A percentile compares a stretch with the other conserved stretches of the same genome.
Evolutionary conservation across 75 land plant species (phyloP).

Genomic region (Sequoia sempervirens): DNA sequence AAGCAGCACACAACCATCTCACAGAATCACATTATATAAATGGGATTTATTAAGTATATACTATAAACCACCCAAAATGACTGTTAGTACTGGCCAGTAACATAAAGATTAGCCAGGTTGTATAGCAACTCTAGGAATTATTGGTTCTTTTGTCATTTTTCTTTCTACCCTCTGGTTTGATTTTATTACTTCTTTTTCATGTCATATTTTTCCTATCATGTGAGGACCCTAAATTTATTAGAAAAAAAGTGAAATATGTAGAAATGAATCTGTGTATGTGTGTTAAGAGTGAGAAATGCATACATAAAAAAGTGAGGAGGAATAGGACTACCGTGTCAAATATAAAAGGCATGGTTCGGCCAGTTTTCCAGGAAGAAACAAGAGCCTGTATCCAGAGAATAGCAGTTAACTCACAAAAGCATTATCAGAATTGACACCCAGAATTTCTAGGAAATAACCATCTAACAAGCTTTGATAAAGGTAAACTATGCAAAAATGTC

Average conservation of each 20-base stretch:
- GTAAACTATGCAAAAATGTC: background rate
- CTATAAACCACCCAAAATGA: too few species aligned
- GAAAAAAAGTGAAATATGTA: background rate
- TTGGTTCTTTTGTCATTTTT: background rate
- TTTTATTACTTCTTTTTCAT: background rate
- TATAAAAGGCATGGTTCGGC: conserved; percentile 92
- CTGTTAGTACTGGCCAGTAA: background rate
- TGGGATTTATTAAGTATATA: too few species aligned
- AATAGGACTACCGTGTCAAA: conserved; percentile 73
- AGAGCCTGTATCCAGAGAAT: conserved; percentile 64
- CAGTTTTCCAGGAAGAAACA: conserved; percentile 84
- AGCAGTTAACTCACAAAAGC: background rate
- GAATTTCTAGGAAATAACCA: background rate
- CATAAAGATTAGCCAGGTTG: background rate
- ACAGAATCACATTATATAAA: too few species aligned
- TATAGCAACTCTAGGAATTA: background rate
- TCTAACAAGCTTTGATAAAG: background rate
- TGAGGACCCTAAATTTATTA: background rate
- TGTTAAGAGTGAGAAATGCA: background rate
- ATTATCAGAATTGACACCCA: background rate
- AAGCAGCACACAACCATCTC: too few species aligned
- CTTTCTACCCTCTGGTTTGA: background rate
- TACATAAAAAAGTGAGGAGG: background rate
- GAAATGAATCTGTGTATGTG: background rate
- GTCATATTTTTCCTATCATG: background rate